These are phyloP conservation scores for Verticillium nonalfalfae DNA, from an alignment of 2,329 filamentous ascomycete species.

Conservation along the genomic window DNA sequence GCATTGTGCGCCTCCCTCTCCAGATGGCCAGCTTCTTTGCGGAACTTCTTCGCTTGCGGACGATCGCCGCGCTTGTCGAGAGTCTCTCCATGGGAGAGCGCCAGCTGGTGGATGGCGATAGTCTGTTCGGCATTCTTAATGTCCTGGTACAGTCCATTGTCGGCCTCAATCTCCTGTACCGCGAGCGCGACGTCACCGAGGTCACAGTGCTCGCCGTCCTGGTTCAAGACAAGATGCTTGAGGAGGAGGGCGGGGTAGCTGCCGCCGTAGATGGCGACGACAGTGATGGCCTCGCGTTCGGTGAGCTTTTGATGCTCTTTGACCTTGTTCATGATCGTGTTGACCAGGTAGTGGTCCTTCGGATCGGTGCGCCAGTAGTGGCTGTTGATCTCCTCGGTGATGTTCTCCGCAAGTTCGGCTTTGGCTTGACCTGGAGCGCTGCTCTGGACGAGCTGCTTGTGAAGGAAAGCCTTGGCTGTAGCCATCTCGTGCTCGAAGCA, in stretches of 20 bases:
- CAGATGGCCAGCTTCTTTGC: background rate
- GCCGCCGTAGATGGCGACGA: slow-evolving; percentile 3
- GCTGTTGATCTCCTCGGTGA: slow-evolving; percentile 8
- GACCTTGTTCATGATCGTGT: slow-evolving; percentile 3
- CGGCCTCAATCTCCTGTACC: background rate
- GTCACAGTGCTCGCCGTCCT: background rate
- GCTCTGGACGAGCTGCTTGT: background rate
- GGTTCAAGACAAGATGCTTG: background rate
- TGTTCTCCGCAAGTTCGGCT: background rate
- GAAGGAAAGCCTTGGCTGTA: slow-evolving; percentile 1
- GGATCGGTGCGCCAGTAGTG: slow-evolving; percentile 5
- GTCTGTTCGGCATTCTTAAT: background rate
- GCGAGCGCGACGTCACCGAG: background rate
- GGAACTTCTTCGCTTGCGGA: background rate
- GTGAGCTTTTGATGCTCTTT: background rate
- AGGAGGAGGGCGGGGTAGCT: background rate
- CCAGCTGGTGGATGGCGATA: background rate
- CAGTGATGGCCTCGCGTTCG: slow-evolving; percentile 8
- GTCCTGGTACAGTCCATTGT: background rate
- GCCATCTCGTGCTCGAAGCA: slow-evolving; percentile 7
- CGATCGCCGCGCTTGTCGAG: background rate
- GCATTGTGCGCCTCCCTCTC: background rate
- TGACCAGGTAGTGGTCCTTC: slow-evolving; percentile 2
- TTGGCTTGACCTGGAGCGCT: slow-evolving; percentile 2
- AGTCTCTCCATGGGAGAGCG: background rate